phyloP scores from a whole-genome alignment of 169 alveolate genomes.

The Gregarina niphandrodes region DNA sequence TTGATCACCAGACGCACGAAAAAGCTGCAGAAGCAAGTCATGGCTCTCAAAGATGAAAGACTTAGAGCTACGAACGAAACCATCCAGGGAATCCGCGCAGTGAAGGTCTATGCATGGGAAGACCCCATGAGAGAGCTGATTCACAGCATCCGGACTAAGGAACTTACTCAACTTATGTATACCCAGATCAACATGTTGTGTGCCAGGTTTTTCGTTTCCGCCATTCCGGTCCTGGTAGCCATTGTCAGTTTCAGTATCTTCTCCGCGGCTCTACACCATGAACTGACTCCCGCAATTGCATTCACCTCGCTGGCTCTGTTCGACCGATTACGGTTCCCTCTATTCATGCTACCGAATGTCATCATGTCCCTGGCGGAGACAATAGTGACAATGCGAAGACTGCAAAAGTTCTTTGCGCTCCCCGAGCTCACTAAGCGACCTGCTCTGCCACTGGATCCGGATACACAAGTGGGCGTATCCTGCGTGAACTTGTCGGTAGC shows the following conservation, averaged over 20 bases:
- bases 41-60: slow-evolving; percentile 3
- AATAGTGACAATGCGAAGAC: not conserved
- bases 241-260: slow-evolving; percentile 2
- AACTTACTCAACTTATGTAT: slow-evolving; percentile 11
- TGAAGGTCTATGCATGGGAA: slow-evolving; percentile 59
- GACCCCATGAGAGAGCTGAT: slow-evolving; percentile 30
- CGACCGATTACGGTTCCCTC: slow-evolving; percentile 27
- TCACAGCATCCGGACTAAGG: slow-evolving; percentile 27
- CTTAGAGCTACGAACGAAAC: slow-evolving; percentile 3
- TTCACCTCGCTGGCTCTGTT: slow-evolving; percentile 27
- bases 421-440: not conserved
- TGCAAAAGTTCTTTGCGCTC: slow-evolving; percentile 2
- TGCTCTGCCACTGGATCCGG: slow-evolving; percentile 1
- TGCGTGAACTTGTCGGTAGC: too few relatives aligned
- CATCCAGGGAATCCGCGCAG: slow-evolving; percentile 28
- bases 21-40: slow-evolving; percentile 2
- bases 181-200: not conserved
- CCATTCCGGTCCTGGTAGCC: not conserved
- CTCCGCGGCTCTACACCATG: slow-evolving; percentile 3
- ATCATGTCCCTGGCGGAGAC: not conserved
- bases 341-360: slow-evolving; percentile 21
- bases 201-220: not conserved
- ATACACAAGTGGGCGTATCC: too few relatives aligned
- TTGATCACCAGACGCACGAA: not conserved
- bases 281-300: slow-evolving; percentile 18